Evolutionary conservation across 148 eudicot species (phyloP).

Genomic region (Rheum nobile): DNA sequence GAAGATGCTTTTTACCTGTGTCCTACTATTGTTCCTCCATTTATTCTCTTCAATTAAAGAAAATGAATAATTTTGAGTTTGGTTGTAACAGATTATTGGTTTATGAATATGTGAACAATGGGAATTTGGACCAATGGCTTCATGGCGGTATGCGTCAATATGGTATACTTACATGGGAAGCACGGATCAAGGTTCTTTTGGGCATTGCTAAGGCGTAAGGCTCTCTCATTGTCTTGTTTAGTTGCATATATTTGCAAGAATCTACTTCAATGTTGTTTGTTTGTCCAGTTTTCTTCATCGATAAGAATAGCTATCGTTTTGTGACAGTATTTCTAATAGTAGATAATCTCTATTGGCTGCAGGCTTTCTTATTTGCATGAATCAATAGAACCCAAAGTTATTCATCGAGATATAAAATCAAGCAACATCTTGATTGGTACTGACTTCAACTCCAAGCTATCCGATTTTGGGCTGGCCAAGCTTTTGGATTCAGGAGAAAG

Average conservation of each 20-base stretch:
- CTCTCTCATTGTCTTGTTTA: not conserved
- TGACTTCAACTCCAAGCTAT: conserved; percentile 76
- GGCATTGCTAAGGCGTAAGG: conserved; percentile 97
- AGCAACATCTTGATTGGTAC: conserved; percentile 85
- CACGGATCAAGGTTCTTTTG: conserved; percentile 76
- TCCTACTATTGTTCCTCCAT: not conserved
- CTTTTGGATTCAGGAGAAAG: conserved; percentile 87
- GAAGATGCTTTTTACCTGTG: not conserved
- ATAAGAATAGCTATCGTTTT: not conserved
- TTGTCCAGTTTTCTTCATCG: not conserved
- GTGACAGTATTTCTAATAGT: not conserved
- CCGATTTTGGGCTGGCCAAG: conserved; percentile 96
- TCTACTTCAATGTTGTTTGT: not conserved
- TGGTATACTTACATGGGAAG: conserved; percentile 92
- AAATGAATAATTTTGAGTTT: not conserved
- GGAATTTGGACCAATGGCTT: conserved; percentile 93
- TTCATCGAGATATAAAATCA: conserved; percentile 89
- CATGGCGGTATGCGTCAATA: conserved; percentile 81
- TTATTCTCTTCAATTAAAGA: not conserved
- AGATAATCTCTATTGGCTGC: conserved; percentile 13
- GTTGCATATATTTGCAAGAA: not conserved
- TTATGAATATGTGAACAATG: conserved; percentile 90
- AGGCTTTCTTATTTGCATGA: conserved; percentile 93
- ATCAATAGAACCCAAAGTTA: conserved; percentile 96
- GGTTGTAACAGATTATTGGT: conserved; percentile 49